Percentiles rank a stretch among this genome's conserved stretches.
These are phyloP conservation scores for Apiotrichum domesticum DNA, from an alignment of 1,284 basidiomycete genomes.

Conservation along the genomic window DNA sequence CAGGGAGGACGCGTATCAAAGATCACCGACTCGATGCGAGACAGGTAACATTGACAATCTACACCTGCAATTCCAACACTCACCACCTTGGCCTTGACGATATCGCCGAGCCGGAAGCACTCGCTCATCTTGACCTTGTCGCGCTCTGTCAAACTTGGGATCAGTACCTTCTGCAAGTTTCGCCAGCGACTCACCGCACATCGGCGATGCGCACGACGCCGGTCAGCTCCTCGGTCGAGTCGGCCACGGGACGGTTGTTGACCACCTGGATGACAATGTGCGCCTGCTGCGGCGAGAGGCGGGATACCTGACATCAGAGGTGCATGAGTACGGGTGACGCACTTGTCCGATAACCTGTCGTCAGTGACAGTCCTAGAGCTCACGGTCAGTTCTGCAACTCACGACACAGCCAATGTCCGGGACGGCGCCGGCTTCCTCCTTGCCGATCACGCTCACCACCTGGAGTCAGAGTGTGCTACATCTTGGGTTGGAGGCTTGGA, in stretches of 20 bases:
- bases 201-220: constrained; percentile 90
- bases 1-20: neutral
- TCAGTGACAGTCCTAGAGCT: neutral
- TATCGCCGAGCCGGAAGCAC: constrained; percentile 93
- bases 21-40: too few species aligned
- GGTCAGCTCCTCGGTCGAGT: constrained; percentile 78
- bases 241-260: constrained; percentile 78
- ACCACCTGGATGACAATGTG: constrained; percentile 81
- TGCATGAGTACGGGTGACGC: neutral
- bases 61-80: constrained; percentile 38
- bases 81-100: constrained; percentile 87
- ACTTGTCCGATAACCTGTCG: constrained; percentile 39
- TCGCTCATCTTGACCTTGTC: constrained; percentile 89
- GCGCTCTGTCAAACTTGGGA: constrained; percentile 65
- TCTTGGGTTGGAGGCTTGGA: neutral
- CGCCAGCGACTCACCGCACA: constrained; percentile 52
- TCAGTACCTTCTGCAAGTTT: neutral
- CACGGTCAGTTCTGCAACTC: constrained; percentile 9
- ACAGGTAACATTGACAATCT: too few species aligned
- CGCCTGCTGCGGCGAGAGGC: constrained; percentile 82
- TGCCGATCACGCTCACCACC: constrained; percentile 41
- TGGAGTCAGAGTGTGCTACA: neutral
- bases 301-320: constrained; percentile 58
- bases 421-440: constrained; percentile 40
- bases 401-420: constrained; percentile 47